Base-by-base conservation (phyloP, 2,329 filamentous ascomycete species). In the Sarocladium kiliense region DNA sequence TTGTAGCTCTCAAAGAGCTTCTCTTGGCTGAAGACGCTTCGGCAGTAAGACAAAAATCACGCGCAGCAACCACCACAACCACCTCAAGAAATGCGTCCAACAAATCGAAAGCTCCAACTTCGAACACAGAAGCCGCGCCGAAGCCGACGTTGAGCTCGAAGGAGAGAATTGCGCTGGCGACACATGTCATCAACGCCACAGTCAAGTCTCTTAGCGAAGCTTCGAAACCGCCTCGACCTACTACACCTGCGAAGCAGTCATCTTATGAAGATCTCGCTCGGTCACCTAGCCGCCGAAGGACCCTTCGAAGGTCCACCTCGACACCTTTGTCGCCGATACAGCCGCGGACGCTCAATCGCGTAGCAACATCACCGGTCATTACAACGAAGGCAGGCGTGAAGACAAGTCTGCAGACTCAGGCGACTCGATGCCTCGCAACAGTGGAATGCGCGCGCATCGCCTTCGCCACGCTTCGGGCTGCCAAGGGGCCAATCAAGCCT, bases 361-460 rank as follows among this genome's bases (percentile, higher is more conserved):
- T 82, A 6, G 71, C 78, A 5, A 86, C 79, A 11, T 81, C 78
- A 9, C 80, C 79, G 12, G 67, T 59, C 16, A 71, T 71, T 10
- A 61, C 63, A 7, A 56, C 69, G 1, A 76, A 72, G 56, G 60
- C 66, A 9, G 42, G 9, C 3, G 36, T 64, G 12, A 70, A 69
- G 42, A 58, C 65, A 16, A 60, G 64, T 16, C 21, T 30, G 25
- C 41, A 45, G 30, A 55, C 58, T 64, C 66, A 68, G 16, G 74
- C 73, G 16, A 73, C 72, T 2, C 74, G 74, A 45, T 80, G 78
- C 53, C 65, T 85, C 14, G 76, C 84, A 1, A 79, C 77, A 0
- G 84, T 86, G 12, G 87, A 91, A 70, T 91, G 88, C 63, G 81
- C 85, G 6, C 79, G 87, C 10, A 68, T 81, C 26, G 87, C 86